Base-by-base conservation (phyloP, 2,329 filamentous ascomycete genomes). In the Elsinoe arachidis region DNA sequence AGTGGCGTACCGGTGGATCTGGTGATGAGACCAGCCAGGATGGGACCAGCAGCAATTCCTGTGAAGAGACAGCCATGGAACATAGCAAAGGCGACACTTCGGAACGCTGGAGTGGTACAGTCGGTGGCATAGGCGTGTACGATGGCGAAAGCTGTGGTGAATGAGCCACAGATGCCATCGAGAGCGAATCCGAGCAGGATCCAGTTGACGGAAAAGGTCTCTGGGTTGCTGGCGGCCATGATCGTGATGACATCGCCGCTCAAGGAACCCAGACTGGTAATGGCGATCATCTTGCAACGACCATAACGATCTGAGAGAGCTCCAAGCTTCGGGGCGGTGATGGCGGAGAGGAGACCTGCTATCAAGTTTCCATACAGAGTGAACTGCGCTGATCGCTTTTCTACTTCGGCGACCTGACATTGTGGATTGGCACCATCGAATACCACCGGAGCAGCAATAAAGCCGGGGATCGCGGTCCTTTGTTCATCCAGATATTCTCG, bases 61-160 rank as follows among this genome's bases (percentile, higher is more conserved):
- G 81, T 80, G 70, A 96, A 97, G 7, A 99, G 77, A 63, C 86
- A 90, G 10, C 89, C 90, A 65, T 97, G 89, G 65, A 97, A 86
- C 68, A 91, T 92, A 5, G 90, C 91, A 69, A 97, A 93, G 3
- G 85, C 83, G 6, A 95, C 87, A 59, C 86, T 88, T 17, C 93
- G 84, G 66, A 82, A 83, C 30, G 87, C 86, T 0, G 90, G 88
- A 3, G 87, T 77, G 0, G 90, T 92, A 71, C 90, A 96, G 70
- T 99, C 93, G 39, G 89, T 85, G 11, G 88, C 86, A 70, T 97
- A 99, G 0, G 92, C 90, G 69, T 95, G 86, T 19, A 83, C 85
- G 58, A 95, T 75, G 46, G 86, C 84, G 76, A 87, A 87, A 26
- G 86, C 86, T 0, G 89, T 83, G 1, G 90, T 95, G 69, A 96